Conservation (phyloP, 805 yeast species). For the Cyberlindnera maclurae region DNA sequence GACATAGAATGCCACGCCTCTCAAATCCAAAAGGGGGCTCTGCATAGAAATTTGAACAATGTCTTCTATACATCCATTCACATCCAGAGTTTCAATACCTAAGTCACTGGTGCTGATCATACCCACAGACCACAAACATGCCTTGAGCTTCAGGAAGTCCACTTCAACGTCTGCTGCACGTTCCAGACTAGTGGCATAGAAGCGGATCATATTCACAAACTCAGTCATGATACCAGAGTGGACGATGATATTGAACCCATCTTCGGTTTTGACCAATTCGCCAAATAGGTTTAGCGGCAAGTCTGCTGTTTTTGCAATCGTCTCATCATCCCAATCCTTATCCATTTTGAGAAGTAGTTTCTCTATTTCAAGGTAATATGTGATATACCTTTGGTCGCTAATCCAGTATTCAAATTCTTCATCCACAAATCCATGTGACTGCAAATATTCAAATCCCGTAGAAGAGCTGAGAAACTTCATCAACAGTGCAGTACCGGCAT, state of each 20-base stretch:
- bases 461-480: conserved; percentile 59
- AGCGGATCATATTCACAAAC: conserved; percentile 29
- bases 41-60: conserved; percentile 43
- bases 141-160: conserved; percentile 46
- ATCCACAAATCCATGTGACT: conserved; percentile 52
- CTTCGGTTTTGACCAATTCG: conserved; percentile 70
- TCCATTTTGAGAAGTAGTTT: conserved; percentile 24
- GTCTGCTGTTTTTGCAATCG: conserved; percentile 8
- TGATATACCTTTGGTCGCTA: conserved; percentile 33
- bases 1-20: conserved; percentile 72
- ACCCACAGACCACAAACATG: conserved; percentile 83
- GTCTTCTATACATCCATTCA: conserved; percentile 42
- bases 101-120: conserved; percentile 65
- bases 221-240: conserved; percentile 40
- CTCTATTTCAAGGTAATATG: conserved; percentile 45
- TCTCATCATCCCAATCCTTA: conserved; percentile 10
- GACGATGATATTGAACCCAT: conserved; percentile 61
- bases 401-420: conserved; percentile 67
- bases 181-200: conserved; percentile 23
- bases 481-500: conserved; percentile 44
- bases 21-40: conserved; percentile 49
- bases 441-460: conserved; percentile 61
- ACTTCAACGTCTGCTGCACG: conserved; percentile 20
- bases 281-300: conserved; percentile 71
- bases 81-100: conserved; percentile 59